A percentile compares a stretch with the other conserved stretches of the same genome.
Evolutionary conservation across 1,284 basidiomycete species (phyloP).

Genomic region (Caloboletus firmus): DNA sequence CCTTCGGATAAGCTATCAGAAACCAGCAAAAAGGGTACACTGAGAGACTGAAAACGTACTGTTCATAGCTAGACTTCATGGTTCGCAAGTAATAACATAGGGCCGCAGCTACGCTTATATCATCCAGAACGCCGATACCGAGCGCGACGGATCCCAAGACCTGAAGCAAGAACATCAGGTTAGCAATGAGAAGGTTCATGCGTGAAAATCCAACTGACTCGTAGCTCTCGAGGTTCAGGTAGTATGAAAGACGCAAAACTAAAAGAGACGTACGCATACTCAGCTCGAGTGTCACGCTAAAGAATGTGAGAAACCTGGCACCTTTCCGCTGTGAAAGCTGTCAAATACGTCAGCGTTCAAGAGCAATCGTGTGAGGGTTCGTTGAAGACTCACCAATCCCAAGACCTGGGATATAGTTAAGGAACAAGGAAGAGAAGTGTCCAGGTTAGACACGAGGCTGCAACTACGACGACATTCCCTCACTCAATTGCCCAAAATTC

Average conservation of each 20-base stretch:
- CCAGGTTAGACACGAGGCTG: constrained; percentile 3
- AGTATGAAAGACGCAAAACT: constrained; percentile 17
- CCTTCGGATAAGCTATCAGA: constrained; percentile 33
- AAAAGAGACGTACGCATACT: constrained; percentile 11
- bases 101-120: constrained; percentile 47
- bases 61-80: constrained; percentile 44
- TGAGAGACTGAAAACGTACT: constrained; percentile 14
- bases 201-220: constrained; percentile 11
- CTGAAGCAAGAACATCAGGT: constrained; percentile 25
- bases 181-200: neutral
- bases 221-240: constrained; percentile 13
- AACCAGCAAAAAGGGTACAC: neutral
- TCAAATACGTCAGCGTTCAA: constrained; percentile 1
- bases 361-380: neutral
- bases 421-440: neutral
- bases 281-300: constrained; percentile 19
- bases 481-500: constrained; percentile 50
- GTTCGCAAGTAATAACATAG: constrained; percentile 54
- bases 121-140: constrained; percentile 45
- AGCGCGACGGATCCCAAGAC: constrained; percentile 45
- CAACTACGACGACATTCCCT: constrained; percentile 15
- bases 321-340: constrained; percentile 51
- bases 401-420: constrained; percentile 9
- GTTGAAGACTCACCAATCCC: constrained; percentile 18
- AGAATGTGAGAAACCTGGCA: constrained; percentile 26